Evolutionary conservation across 768 basidiomycete genomes (phyloP).

Genomic region (Collybia nuda): DNA sequence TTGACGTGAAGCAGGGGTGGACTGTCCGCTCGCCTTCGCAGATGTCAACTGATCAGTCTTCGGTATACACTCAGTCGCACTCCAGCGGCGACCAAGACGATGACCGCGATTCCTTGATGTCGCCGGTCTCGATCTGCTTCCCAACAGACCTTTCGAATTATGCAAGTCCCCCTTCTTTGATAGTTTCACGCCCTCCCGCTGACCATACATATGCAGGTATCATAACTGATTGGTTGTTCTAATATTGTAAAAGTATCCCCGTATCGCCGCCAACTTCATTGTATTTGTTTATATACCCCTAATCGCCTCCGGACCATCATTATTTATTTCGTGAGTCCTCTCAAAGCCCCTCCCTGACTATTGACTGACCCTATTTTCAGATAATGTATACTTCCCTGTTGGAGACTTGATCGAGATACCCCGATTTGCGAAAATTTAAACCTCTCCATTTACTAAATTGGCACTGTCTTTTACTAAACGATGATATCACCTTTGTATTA

Average conservation of each 20-base stretch:
- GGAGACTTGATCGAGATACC: neutral
- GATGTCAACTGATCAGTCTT: constrained; percentile 11
- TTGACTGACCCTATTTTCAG: constrained; percentile 17
- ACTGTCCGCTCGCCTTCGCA: constrained; percentile 12
- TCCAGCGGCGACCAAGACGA: constrained; percentile 11
- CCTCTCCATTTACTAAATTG: neutral
- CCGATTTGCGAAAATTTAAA: neutral
- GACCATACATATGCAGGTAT: constrained; percentile 6
- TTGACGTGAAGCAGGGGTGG: constrained; percentile 10
- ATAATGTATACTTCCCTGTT: constrained; percentile 15
- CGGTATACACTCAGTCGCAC: constrained; percentile 10
- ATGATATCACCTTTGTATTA: constrained; percentile 8
- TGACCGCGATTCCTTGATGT: constrained; percentile 13
- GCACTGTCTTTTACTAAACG: neutral
- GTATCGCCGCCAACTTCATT: neutral
- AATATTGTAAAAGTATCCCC: constrained; percentile 5
- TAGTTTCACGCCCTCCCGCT: neutral
- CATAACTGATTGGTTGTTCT: constrained; percentile 4
- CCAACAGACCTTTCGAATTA: constrained; percentile 29
- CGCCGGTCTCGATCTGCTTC: constrained; percentile 25
- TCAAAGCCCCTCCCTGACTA: constrained; percentile 3
- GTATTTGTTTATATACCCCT: constrained; percentile 17
- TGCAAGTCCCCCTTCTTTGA: constrained; percentile 21
- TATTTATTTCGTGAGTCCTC: constrained; percentile 14
- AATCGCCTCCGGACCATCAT: neutral